These are phyloP conservation scores for Moniliella sp. DNA, from an alignment of 1,284 basidiomycete species.

Conservation along the genomic window DNA sequence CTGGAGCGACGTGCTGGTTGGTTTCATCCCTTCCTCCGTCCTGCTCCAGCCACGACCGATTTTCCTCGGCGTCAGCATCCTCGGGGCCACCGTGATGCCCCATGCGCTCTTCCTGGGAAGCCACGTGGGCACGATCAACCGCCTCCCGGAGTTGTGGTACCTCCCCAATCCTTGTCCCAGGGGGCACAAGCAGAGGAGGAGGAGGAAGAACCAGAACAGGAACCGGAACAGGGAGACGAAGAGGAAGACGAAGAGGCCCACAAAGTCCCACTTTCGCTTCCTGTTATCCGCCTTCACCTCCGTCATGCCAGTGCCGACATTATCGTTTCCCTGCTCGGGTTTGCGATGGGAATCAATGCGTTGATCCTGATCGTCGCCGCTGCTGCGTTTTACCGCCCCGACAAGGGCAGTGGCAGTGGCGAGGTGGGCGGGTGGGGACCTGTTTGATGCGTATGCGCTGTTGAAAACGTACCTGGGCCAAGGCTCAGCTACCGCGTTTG, in stretches of 20 bases:
- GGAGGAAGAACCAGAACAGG: no score
- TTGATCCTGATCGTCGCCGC: conserved; percentile 44
- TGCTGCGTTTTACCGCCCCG: conserved; percentile 34
- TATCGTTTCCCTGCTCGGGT: conserved; percentile 19
- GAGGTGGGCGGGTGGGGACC: conserved; percentile 10
- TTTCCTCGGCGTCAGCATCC: conserved; percentile 50
- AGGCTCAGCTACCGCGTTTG: conserved; percentile 19
- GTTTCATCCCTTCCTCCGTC: conserved; percentile 53
- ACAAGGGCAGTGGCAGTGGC: conserved; percentile 14
- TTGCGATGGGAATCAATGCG: conserved; percentile 56
- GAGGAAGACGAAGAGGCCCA: neutral
- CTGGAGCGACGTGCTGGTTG: conserved; percentile 62
- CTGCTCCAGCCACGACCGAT: conserved; percentile 44
- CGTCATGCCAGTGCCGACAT: conserved; percentile 31
- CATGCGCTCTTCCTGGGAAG: conserved; percentile 76
- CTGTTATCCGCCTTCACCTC: conserved; percentile 12
- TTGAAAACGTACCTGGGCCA: conserved; percentile 12
- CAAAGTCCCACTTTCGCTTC: neutral
- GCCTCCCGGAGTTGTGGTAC: no score
- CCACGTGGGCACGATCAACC: conserved; percentile 35
- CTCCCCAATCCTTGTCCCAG: no score
- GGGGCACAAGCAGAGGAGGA: no score
- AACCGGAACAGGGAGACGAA: no score
- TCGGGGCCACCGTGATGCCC: conserved; percentile 48
- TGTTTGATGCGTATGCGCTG: conserved; percentile 24